Conservation (phyloP, 495 filamentous ascomycete genomes). For the Hyphodiscus hymeniophilus region DNA sequence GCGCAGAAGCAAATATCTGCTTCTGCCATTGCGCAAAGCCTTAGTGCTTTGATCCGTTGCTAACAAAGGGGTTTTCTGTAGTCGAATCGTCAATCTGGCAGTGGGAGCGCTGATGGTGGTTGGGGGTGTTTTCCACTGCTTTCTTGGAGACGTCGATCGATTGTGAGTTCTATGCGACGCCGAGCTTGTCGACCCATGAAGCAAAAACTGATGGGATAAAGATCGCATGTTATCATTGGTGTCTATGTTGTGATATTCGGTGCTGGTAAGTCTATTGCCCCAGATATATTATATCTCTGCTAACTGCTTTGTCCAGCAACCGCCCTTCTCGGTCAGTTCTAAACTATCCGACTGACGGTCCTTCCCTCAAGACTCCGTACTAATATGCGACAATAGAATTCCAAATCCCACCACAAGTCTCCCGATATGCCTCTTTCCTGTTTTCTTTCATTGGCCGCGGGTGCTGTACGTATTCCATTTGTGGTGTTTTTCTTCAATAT, state of each 20-base stretch:
- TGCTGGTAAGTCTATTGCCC: slow-evolving; percentile 49
- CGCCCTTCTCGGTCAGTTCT: slow-evolving; percentile 41
- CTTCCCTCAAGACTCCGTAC: neutral
- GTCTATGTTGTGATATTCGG: slow-evolving; percentile 87
- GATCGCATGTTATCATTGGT: slow-evolving; percentile 65
- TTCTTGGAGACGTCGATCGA: slow-evolving; percentile 37
- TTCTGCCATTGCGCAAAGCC: slow-evolving; percentile 3
- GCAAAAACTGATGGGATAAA: slow-evolving; percentile 21
- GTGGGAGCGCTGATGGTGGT: slow-evolving; percentile 83
- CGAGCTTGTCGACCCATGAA: slow-evolving; percentile 23
- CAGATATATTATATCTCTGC: slow-evolving; percentile 3
- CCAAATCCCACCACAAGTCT: slow-evolving; percentile 87
- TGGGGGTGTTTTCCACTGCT: slow-evolving; percentile 87
- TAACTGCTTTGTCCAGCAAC: slow-evolving; percentile 36
- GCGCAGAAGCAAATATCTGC: neutral
- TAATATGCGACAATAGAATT: slow-evolving; percentile 50
- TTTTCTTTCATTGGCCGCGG: slow-evolving; percentile 96
- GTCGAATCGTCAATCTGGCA: slow-evolving; percentile 88
- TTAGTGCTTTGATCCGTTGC: slow-evolving; percentile 8
- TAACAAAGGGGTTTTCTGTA: slow-evolving; percentile 31
- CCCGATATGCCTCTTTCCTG: slow-evolving; percentile 92
- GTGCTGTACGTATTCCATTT: slow-evolving; percentile 59
- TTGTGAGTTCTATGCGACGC: slow-evolving; percentile 21
- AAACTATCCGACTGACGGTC: neutral
- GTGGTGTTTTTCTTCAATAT: neutral